Percentiles rank a stretch among this genome's conserved stretches.
Conservation (phyloP, 2,329 filamentous ascomycete genomes). For the Ceratocystis ficicola region DNA sequence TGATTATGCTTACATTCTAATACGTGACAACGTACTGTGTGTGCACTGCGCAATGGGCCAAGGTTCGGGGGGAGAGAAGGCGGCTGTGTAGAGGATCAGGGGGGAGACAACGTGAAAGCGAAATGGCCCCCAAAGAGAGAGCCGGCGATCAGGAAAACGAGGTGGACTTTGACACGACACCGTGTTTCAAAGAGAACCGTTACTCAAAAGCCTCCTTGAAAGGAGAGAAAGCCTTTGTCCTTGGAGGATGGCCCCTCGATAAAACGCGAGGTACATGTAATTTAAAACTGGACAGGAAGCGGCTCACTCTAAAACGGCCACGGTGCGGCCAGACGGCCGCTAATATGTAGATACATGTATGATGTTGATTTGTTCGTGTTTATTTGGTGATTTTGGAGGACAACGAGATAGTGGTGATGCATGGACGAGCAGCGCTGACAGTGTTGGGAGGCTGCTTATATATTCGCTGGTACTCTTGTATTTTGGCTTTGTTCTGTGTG, state of each 20-base stretch:
- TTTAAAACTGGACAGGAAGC: not conserved
- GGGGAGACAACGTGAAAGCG: not conserved
- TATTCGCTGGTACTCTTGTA: no score
- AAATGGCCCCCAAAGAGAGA: no score
- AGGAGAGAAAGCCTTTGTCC: not conserved
- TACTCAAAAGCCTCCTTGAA: not conserved
- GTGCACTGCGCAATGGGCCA: no score
- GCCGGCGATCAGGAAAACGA: not conserved
- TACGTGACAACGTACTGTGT: no score
- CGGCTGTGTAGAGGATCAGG: constrained; percentile 2
- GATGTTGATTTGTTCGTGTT: not conserved
- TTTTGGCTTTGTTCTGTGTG: no score
- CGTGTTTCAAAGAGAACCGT: not conserved
- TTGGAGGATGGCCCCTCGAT: no score
- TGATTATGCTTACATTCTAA: no score
- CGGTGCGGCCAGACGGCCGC: not conserved
- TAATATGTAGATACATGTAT: not conserved
- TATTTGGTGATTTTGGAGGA: not conserved
- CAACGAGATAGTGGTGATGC: no score
- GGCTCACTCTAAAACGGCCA: no score
- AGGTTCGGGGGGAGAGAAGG: not conserved
- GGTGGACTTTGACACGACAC: not conserved
- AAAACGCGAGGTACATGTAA: not conserved
- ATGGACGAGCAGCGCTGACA: no score
- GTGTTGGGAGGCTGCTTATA: no score